A percentile compares a stretch with the other conserved stretches of the same genome.
These are phyloP conservation scores for Macrocybe gigantea DNA, from an alignment of 768 basidiomycete species.

Conservation along the genomic window DNA sequence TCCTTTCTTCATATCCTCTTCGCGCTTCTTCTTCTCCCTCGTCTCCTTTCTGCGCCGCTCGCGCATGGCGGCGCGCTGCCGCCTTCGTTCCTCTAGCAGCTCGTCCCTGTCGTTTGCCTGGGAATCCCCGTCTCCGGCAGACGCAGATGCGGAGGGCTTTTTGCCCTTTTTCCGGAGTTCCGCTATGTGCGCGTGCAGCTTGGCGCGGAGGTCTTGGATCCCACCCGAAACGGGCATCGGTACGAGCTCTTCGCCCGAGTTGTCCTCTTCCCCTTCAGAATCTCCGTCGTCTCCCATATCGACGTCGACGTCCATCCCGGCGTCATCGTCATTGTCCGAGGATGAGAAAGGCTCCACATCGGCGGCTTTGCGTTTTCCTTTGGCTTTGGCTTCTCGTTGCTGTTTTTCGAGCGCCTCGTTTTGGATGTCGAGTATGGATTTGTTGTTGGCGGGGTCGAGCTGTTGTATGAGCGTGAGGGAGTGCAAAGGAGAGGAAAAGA, in stretches of 20 bases:
- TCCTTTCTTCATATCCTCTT: slow-evolving; percentile 47
- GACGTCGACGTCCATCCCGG: slow-evolving; percentile 30
- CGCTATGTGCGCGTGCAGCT: slow-evolving; percentile 71
- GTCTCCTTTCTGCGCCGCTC: slow-evolving; percentile 84
- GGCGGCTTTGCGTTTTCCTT: slow-evolving; percentile 44
- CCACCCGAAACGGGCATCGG: slow-evolving; percentile 65
- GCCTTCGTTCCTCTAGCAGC: slow-evolving; percentile 72
- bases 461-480: slow-evolving; percentile 22
- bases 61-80: slow-evolving; percentile 73
- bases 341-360: slow-evolving; percentile 19
- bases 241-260: slow-evolving; percentile 28
- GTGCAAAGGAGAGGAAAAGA: background rate
- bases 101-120: slow-evolving; percentile 71
- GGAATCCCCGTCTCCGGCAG: slow-evolving; percentile 15
- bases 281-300: slow-evolving; percentile 29
- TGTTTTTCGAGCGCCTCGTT: slow-evolving; percentile 37
- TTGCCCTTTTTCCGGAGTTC: slow-evolving; percentile 46
- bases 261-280: slow-evolving; percentile 14
- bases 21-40: slow-evolving; percentile 67
- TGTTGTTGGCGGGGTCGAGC: slow-evolving; percentile 93
- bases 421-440: slow-evolving; percentile 67
- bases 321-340: slow-evolving; percentile 22
- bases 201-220: slow-evolving; percentile 60
- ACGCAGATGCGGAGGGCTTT: slow-evolving; percentile 7
- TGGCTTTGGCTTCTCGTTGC: slow-evolving; percentile 15